Evolutionary conservation across 768 basidiomycete species (phyloP), one percentile per base, ranked within the genome.

Genomic region (Coprinopsis cinerea): DNA sequence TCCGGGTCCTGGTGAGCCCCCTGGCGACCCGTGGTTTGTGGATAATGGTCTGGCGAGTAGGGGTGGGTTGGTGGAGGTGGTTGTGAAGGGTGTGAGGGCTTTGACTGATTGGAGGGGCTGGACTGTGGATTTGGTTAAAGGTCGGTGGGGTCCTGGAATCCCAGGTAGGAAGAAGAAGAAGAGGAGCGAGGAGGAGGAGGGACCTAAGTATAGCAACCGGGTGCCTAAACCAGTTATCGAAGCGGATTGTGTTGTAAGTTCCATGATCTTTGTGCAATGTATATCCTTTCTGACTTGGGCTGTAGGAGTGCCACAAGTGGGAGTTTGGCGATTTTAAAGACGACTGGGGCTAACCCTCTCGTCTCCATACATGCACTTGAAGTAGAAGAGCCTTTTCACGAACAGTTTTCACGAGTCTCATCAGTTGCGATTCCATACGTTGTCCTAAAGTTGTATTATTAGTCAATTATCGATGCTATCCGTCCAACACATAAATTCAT

Each of bases 281-380:
- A 40, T 37, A 32, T 11, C 11, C 9, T 9, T 17, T 10, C 36
- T 39, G 17, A 26, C 17, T 44, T 24, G 39, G n/a, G 41, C 49
- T 52, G 6, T 56, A 88, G 86, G 87, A 88, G 50, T 88, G 87
- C 64, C 83, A 68, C 64, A 85, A 83, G 57, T 88, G 87, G 87
- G 80, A 85, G 51, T 89, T 87, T 60, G 73, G 74, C 35, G 60
- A 70, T 23, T 76, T 70, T 55, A 65, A 70, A 44, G 59, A 65
- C 36, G 44, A 53, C 4, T 25, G 6, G 32, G 32, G 20, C 10
- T 7, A 20, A 20, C 18, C 11, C 11, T 40, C 7, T 7, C 18
- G 10, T 40, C 37, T 7, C 7, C n/a, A n/a, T n/a, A n/a, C n/a
- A n/a, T n/a, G n/a, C n/a, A n/a, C n/a, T n/a, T n/a, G n/a, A n/a